Evolutionary conservation across 164 flowering plant species (phyloP).

Genomic region (Pachysandra terminalis): DNA sequence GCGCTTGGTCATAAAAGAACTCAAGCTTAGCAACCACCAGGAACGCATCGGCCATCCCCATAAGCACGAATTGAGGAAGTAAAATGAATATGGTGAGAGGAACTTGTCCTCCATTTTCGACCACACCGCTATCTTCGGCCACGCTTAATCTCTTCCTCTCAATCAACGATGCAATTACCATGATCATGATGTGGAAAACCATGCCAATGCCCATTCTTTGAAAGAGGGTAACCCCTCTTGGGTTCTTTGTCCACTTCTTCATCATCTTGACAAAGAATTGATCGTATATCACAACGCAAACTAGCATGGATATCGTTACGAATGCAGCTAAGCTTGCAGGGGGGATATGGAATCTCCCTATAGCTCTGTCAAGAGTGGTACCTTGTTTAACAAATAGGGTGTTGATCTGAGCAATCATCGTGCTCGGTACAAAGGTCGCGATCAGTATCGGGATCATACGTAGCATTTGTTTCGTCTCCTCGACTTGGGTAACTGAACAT

Average conservation of each 20-base stretch:
- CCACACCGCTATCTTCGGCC: slow-evolving; percentile 39
- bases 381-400: slow-evolving; percentile 75
- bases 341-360: slow-evolving; percentile 49
- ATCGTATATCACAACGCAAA: slow-evolving; percentile 54
- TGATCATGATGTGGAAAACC: slow-evolving; percentile 41
- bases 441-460: slow-evolving; percentile 53
- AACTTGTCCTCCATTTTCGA: slow-evolving; percentile 32
- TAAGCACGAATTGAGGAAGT: slow-evolving; percentile 63
- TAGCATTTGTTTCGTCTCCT: slow-evolving; percentile 65
- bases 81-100: slow-evolving; percentile 55
- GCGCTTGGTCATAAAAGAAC: slow-evolving; percentile 81
- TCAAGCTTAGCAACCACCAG: slow-evolving; percentile 68
- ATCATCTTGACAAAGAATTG: slow-evolving; percentile 34
- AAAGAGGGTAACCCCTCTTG: slow-evolving; percentile 59
- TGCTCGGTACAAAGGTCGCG: slow-evolving; percentile 52
- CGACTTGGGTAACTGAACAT: slow-evolving; percentile 63
- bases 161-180: slow-evolving; percentile 36
- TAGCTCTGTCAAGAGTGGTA: slow-evolving; percentile 39
- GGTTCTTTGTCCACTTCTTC: slow-evolving; percentile 49
- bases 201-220: slow-evolving; percentile 67
- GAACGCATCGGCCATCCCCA: slow-evolving; percentile 70
- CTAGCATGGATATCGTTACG: slow-evolving; percentile 54
- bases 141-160: slow-evolving; percentile 43
- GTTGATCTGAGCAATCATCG: slow-evolving; percentile 50
- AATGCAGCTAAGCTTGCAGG: slow-evolving; percentile 58